Conservation (phyloP, 345 rosid genomes). For the Populus ilicifolia region DNA sequence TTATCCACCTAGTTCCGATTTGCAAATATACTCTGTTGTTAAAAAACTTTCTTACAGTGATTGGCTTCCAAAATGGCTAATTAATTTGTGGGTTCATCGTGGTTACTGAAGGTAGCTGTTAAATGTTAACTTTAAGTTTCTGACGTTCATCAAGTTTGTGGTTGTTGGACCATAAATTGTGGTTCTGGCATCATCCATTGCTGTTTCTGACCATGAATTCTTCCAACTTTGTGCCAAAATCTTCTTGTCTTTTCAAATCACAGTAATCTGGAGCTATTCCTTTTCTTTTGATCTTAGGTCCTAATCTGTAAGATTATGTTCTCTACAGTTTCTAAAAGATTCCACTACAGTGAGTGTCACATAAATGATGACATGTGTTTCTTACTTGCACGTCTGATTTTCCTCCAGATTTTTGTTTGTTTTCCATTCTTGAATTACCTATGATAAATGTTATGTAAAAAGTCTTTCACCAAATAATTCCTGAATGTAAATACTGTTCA, state of each 20-base stretch:
- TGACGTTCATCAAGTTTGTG: background rate
- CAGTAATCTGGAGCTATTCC: background rate
- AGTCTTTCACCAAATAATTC: background rate
- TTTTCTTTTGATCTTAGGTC: background rate
- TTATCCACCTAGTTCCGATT: background rate
- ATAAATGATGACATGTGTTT: background rate
- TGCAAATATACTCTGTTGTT: background rate
- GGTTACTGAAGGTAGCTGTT: background rate
- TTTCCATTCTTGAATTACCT: background rate
- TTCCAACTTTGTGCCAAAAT: background rate
- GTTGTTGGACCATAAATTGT: background rate
- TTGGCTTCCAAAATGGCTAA: background rate
- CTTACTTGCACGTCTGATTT: background rate
- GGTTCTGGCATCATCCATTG: background rate
- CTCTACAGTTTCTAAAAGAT: background rate
- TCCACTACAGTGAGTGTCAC: background rate
- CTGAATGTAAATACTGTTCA: background rate
- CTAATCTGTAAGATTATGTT: background rate
- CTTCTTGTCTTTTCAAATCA: background rate
- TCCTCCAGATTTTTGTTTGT: background rate
- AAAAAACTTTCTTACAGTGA: background rate
- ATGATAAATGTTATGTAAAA: background rate
- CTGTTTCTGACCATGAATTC: background rate
- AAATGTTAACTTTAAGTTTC: background rate
- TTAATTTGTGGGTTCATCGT: background rate